phyloP scores from a whole-genome alignment of 495 filamentous ascomycete genomes.

The Terfezia claveryi region DNA sequence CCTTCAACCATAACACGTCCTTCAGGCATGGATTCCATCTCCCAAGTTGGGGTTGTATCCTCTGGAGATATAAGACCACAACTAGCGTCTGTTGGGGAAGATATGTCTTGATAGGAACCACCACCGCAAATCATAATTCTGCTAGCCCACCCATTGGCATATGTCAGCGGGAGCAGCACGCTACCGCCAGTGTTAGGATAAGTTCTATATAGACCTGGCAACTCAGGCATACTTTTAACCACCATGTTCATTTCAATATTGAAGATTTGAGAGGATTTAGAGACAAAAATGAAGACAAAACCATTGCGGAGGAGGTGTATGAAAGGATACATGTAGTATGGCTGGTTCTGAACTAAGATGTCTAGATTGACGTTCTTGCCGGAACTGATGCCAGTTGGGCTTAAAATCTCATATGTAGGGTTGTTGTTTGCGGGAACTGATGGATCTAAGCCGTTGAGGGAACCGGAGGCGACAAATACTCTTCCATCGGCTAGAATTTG shows the following conservation, averaged over 20 bases:
- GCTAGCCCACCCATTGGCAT: constrained; percentile 28
- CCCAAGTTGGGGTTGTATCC: constrained; percentile 29
- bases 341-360: constrained; percentile 34
- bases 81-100: constrained; percentile 33
- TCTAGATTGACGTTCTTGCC: constrained; percentile 28
- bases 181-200: constrained; percentile 43
- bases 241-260: constrained; percentile 24
- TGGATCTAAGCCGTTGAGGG: constrained; percentile 37
- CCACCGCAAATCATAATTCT: constrained; percentile 40
- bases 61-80: constrained; percentile 38
- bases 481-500: constrained; percentile 35
- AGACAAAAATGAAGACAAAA: constrained; percentile 33
- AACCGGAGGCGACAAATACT: constrained; percentile 40
- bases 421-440: constrained; percentile 36
- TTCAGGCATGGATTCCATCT: constrained; percentile 41
- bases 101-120: constrained; percentile 40
- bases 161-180: constrained; percentile 34
- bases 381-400: constrained; percentile 21
- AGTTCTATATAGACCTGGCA: constrained; percentile 36
- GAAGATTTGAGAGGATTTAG: constrained; percentile 36
- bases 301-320: constrained; percentile 35
- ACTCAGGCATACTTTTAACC: constrained; percentile 29
- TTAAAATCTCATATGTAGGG: constrained; percentile 36
- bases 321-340: constrained; percentile 48
- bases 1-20: constrained; percentile 41